These are phyloP conservation scores for Ilex paraguariensis DNA, from an alignment of 305 asterid species.

Conservation along the genomic window DNA sequence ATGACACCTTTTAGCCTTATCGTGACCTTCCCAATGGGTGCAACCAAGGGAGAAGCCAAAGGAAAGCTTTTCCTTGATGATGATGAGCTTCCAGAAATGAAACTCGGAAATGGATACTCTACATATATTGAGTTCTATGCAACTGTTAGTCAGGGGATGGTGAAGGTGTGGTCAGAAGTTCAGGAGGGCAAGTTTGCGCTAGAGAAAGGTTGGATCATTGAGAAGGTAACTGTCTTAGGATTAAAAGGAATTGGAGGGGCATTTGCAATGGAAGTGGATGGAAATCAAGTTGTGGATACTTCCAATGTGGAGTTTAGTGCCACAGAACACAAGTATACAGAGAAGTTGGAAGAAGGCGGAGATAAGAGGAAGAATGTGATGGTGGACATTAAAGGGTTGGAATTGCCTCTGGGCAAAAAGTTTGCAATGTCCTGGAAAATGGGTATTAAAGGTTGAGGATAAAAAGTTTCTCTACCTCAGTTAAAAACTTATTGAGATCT, in stretches of 20 bases:
- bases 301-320: constrained; percentile 36
- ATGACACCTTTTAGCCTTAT: constrained; percentile 62
- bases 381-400: constrained; percentile 72
- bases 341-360: constrained; percentile 29
- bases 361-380: constrained; percentile 47
- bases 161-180: constrained; percentile 76
- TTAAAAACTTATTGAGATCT: neutral
- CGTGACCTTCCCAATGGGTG: constrained; percentile 62
- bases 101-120: constrained; percentile 60
- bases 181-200: constrained; percentile 63
- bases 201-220: constrained; percentile 64
- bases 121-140: constrained; percentile 61
- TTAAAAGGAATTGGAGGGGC: constrained; percentile 34
- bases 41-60: constrained; percentile 38
- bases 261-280: constrained; percentile 45
- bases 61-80: constrained; percentile 68
- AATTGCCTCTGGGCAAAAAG: constrained; percentile 61
- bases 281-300: constrained; percentile 25
- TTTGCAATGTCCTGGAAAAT: constrained; percentile 72
- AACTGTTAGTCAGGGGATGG: constrained; percentile 27
- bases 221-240: constrained; percentile 64
- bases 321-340: constrained; percentile 27
- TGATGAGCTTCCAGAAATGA: constrained; percentile 79
- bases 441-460: constrained; percentile 38
- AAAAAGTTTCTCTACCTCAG: neutral